Evolutionary conservation across 805 yeast species (phyloP), one percentile per base, ranked within the genome.

Genomic region (Komagataella ulmi): DNA sequence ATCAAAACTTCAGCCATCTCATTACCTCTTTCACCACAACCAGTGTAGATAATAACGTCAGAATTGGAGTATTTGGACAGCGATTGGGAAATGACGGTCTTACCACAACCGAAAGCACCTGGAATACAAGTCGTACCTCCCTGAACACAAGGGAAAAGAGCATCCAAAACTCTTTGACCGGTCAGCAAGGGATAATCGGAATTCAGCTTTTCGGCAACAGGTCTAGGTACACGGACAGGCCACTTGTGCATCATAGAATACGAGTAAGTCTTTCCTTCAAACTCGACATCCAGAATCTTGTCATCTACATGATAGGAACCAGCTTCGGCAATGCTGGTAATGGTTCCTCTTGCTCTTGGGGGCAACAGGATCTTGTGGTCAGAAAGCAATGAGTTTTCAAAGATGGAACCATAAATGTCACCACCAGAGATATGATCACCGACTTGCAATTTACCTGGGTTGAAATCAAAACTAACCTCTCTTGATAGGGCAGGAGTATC

Each of bases 71-170:
- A 93, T 70, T 93, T 93, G 57, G 98, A 91, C 66, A 93, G 76
- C 1, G 98, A 88, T 74, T 91, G 99, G 24, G 99, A 91, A 67
- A 91, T 91, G 63, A 91, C 99, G 10, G 99, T 91, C 69, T 90
- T 93, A 71, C 99, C 99, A 73, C 98, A 93, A 57, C 99, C 99
- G 63, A 93, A 93, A 57, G 99, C 99, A 73, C 99, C 99, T 48
- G 99, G 99, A 68, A 93, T 93, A 85, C 99, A 95, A 43, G 99
- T 93, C 45, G 99, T 93, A 76, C 99, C 99, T 74, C 99, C 99
- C 76, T 93, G 99, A 61, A 93, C 99, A 81, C 95, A 86, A 49
- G 99, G 99, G 79, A 93, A 93, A 58, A 93, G 79, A 30, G 99
- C 84, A 71, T 93, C 99, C 69, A 93, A 77, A 50, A 93, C 99